These are phyloP conservation scores for Venturia carpophila DNA, from an alignment of 2,329 filamentous ascomycete species.

Conservation along the genomic window DNA sequence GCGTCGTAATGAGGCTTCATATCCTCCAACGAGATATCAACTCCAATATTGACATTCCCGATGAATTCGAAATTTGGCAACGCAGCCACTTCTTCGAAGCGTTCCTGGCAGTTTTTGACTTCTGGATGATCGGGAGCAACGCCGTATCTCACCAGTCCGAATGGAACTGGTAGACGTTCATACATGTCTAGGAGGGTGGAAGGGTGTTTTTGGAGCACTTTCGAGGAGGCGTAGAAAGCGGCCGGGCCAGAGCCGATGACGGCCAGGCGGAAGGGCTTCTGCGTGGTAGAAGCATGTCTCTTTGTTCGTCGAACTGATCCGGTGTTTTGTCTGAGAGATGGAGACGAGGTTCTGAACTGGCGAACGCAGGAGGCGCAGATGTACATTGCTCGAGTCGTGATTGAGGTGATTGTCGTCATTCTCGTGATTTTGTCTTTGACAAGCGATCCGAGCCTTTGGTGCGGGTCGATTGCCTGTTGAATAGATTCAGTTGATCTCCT, in stretches of 20 bases:
- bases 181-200: conserved; percentile 82
- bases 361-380: conserved; percentile 28
- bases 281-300: background rate
- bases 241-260: conserved; percentile 90
- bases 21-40: conserved; percentile 55
- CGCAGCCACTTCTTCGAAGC: conserved; percentile 78
- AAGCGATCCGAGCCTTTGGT: background rate
- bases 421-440: background rate
- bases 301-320: background rate
- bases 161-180: conserved; percentile 85
- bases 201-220: conserved; percentile 68
- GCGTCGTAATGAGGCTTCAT: conserved; percentile 83
- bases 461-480: background rate
- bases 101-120: conserved; percentile 96
- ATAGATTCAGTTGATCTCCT: background rate
- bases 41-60: conserved; percentile 77
- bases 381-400: conserved; percentile 20
- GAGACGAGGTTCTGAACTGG: conserved; percentile 19
- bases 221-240: conserved; percentile 88
- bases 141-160: conserved; percentile 83
- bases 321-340: background rate
- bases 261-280: conserved; percentile 63
- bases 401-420: conserved; percentile 9
- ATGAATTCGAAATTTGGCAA: conserved; percentile 82
- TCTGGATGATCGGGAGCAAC: conserved; percentile 98